These are phyloP conservation scores for Candida sp. DNA, from an alignment of 1,139 yeast genomes.

Conservation along the genomic window DNA sequence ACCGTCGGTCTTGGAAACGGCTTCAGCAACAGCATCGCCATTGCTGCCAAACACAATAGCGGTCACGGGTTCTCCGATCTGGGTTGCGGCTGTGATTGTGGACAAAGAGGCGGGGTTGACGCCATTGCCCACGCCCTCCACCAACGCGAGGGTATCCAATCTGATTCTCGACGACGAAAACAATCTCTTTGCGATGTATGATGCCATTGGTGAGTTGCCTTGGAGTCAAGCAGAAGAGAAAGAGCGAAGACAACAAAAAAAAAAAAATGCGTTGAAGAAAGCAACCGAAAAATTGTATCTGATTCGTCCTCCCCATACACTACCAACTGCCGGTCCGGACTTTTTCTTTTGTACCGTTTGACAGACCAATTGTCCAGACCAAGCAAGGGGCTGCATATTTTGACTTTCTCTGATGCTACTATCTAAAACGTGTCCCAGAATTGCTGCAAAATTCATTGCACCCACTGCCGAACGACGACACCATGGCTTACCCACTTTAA, in stretches of 20 bases:
- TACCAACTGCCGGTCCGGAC: not conserved
- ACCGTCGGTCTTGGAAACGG: constrained; percentile 42
- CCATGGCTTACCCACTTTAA: too few relatives aligned
- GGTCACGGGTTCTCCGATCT: constrained; percentile 66
- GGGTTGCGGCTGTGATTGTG: constrained; percentile 65
- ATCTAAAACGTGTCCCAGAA: too few relatives aligned
- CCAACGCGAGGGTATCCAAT: constrained; percentile 66
- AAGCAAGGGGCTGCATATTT: too few relatives aligned
- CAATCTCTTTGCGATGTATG: constrained; percentile 24
- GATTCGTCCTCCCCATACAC: not conserved
- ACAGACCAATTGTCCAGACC: too few relatives aligned
- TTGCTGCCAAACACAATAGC: constrained; percentile 65
- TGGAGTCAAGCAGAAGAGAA: too few relatives aligned
- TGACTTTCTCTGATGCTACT: too few relatives aligned
- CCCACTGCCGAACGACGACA: too few relatives aligned
- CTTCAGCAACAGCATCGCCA: constrained; percentile 41
- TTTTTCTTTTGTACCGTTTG: too few relatives aligned
- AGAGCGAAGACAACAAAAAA: not conserved
- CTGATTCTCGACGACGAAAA: constrained; percentile 30
- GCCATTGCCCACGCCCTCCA: constrained; percentile 61
- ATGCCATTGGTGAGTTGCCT: too few relatives aligned
- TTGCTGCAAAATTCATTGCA: too few relatives aligned
- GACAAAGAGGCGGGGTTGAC: constrained; percentile 73
- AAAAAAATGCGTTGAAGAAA: not conserved
- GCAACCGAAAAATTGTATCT: not conserved